Evolutionary conservation across 176 grass and related monocot genomes (phyloP), one percentile per base, ranked within the genome.

Genomic region (Bolboschoenus planiculmis): DNA sequence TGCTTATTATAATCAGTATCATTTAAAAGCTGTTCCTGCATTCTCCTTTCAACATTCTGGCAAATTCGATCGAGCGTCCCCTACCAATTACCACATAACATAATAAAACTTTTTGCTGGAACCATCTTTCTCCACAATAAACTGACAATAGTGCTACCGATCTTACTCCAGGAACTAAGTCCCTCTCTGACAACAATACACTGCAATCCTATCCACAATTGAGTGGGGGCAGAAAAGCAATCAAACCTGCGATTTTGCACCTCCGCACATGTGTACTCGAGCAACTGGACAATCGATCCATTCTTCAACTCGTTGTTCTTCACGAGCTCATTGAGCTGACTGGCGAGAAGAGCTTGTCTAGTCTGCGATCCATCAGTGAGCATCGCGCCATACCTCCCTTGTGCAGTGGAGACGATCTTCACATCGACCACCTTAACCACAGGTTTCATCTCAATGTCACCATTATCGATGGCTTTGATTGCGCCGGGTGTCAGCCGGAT

Each of bases 361-460:
- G 84, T 56, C 58, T 66, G 37, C 11, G 77, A 26, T 48, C 96
- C 91, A 48, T 98, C 96, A 5, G 96, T 90, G 24, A 98, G 63
- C 83, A 88, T 29, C 27, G 88, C 86, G n/a, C 85, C 81, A 80
- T 75, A 98, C 85, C 92, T 60, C 81, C 91, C 87, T 78, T 87
- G 83, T 30, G 78, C 13, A 4, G 53, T 18, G n/a, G 53, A 81
- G 36, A 51, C 13, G 4, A 88, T 78, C 51, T 7, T 58, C 87
- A 91, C 79, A 36, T 98, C 76, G 64, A 98, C n/a, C 59, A 95
- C 62, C 92, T 95, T 88, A 33, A 95, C 68, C 34, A 93, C 56
- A 54, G 92, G 92, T 83, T 85, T 87, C 67, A 95, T 84, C 83
- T 93, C 73, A 44, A 73, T 59, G 84, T 98, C 84, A 30, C 90